These are phyloP conservation scores for Saksenaea vasiformis DNA, from an alignment of 371 early-diverging fungal species.

Conservation along the genomic window DNA sequence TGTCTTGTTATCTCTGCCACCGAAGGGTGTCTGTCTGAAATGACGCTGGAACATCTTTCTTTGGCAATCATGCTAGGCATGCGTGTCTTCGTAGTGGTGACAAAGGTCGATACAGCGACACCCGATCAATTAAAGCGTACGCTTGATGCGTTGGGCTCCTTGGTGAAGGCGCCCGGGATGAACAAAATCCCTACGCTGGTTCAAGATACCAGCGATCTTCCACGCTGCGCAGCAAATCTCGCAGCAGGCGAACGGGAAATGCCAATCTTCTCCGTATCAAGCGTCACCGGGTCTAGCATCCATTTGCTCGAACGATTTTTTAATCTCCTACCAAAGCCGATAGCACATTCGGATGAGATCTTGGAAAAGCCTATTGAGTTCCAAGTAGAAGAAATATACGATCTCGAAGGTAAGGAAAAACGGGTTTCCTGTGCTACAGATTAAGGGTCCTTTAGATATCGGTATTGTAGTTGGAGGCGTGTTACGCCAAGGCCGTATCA, in stretches of 20 bases:
- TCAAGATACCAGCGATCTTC: conserved; percentile 68
- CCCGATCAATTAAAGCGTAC: conserved; percentile 75
- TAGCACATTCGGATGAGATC: conserved; percentile 32
- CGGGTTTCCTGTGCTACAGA: neutral
- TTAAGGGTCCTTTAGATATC: conserved; percentile 35
- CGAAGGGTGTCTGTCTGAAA: conserved; percentile 78
- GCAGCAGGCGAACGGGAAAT: conserved; percentile 56
- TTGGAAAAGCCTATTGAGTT: conserved; percentile 69
- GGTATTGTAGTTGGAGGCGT: conserved; percentile 61
- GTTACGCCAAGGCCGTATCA: conserved; percentile 51
- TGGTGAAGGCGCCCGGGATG: conserved; percentile 75
- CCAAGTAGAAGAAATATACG: conserved; percentile 87
- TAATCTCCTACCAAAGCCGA: conserved; percentile 64
- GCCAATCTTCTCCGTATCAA: conserved; percentile 88
- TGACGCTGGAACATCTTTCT: conserved; percentile 90
- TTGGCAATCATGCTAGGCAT: conserved; percentile 79
- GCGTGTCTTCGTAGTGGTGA: conserved; percentile 87
- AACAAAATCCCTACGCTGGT: conserved; percentile 83
- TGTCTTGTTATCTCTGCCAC: conserved; percentile 88
- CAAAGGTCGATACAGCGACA: conserved; percentile 90
- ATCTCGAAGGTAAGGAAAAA: conserved; percentile 69
- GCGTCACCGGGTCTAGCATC: conserved; percentile 86
- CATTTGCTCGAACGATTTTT: conserved; percentile 73
- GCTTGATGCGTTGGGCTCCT: conserved; percentile 40
- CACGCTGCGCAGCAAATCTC: conserved; percentile 66